Evolutionary conservation across 2,329 filamentous ascomycete genomes (phyloP).

Genomic region (Monilinia vaccinii-corymbosi): DNA sequence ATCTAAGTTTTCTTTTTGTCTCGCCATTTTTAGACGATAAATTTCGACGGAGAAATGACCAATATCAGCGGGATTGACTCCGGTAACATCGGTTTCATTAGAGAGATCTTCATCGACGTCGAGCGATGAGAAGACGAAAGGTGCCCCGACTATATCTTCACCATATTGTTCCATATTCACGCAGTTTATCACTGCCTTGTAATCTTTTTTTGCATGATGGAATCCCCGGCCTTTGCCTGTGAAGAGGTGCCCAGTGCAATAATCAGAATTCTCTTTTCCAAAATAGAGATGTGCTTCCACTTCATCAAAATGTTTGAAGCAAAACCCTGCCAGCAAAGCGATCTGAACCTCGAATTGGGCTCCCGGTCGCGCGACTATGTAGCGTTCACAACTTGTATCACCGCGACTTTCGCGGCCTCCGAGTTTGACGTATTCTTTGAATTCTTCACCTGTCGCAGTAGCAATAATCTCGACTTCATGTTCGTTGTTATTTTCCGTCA

Average conservation of each 20-base stretch:
- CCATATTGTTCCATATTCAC: neutral
- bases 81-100: neutral
- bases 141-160: neutral
- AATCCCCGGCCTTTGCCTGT: neutral
- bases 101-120: neutral
- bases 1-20: too few species aligned
- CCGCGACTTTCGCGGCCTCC: neutral
- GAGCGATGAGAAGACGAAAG: neutral
- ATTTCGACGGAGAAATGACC: neutral
- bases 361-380: constrained; percentile 5
- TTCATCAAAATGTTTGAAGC: neutral
- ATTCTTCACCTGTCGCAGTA: neutral
- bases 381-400: neutral
- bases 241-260: neutral
- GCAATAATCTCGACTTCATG: neutral
- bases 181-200: neutral
- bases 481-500: neutral
- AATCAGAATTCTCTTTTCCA: neutral
- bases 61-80: neutral
- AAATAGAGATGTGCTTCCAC: neutral
- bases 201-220: neutral
- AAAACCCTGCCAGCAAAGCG: neutral
- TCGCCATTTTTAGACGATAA: neutral
- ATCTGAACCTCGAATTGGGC: neutral
- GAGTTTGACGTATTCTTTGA: constrained; percentile 8